A percentile compares a stretch with the other conserved stretches of the same genome.
phyloP scores from a whole-genome alignment of 768 basidiomycete species.

The Tulasnella sp. region DNA sequence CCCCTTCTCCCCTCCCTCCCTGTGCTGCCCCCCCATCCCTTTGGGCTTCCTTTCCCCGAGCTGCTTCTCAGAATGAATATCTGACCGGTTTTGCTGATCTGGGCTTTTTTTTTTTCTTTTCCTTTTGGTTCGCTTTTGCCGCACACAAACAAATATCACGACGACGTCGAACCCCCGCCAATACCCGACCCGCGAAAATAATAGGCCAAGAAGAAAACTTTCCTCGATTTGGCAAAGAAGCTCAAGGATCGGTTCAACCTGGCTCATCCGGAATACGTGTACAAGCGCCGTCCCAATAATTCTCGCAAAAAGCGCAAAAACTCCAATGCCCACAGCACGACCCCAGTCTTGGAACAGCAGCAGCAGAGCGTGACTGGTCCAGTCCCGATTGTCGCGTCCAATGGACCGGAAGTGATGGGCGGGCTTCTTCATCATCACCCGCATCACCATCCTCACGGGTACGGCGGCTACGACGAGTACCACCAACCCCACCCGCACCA shows the following conservation, averaged over 20 bases:
- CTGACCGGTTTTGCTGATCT: neutral
- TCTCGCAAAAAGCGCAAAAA: slow-evolving; percentile 58
- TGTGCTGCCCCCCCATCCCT: slow-evolving; percentile 23
- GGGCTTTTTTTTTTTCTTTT: slow-evolving; percentile 16
- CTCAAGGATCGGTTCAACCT: slow-evolving; percentile 82
- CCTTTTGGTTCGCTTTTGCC: neutral
- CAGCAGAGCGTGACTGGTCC: neutral
- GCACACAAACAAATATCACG: neutral
- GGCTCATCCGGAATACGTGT: slow-evolving; percentile 86
- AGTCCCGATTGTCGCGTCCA: neutral
- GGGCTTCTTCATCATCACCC: neutral
- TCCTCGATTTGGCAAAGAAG: slow-evolving; percentile 79
- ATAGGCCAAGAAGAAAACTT: slow-evolving; percentile 79
- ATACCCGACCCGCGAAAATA: neutral
- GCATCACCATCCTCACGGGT: neutral
- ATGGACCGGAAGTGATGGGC: slow-evolving; percentile 6
- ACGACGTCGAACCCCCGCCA: neutral
- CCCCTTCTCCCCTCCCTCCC: slow-evolving; percentile 10
- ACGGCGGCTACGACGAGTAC: neutral
- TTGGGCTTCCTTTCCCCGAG: neutral
- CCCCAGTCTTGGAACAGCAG: neutral
- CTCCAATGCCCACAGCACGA: slow-evolving; percentile 17
- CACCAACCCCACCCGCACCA: neutral
- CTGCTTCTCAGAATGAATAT: slow-evolving; percentile 9
- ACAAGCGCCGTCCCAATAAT: slow-evolving; percentile 82